Evolutionary conservation across 345 rosid genomes (phyloP).

Genomic region (Populus alba): DNA sequence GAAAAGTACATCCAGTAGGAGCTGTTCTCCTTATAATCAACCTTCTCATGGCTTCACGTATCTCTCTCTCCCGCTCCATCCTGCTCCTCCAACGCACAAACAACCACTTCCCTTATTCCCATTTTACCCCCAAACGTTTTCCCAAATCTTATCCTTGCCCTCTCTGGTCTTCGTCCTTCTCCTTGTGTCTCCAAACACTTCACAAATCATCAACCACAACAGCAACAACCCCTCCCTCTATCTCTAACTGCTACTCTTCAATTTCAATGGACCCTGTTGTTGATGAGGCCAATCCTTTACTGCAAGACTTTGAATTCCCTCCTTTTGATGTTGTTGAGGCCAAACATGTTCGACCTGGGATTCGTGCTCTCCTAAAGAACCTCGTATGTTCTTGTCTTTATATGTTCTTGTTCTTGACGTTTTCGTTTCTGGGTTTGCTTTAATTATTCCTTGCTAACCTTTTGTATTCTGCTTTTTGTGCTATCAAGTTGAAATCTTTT

Average conservation of each 20-base stretch:
- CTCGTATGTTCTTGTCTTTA: slow-evolving; percentile 40
- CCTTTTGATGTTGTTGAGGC: slow-evolving; percentile 72
- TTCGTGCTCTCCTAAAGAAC: slow-evolving; percentile 60
- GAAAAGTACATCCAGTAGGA: not conserved
- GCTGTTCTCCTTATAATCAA: slow-evolving; percentile 2
- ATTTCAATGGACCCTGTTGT: slow-evolving; percentile 27
- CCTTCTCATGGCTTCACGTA: slow-evolving; percentile 35
- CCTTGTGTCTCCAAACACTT: slow-evolving; percentile 33
- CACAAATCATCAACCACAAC: slow-evolving; percentile 25
- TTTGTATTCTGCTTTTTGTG: not conserved
- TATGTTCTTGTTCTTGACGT: not conserved
- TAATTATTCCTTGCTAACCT: not conserved
- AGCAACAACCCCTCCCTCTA: slow-evolving; percentile 8
- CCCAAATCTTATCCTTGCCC: slow-evolving; percentile 43
- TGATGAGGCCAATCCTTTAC: slow-evolving; percentile 55
- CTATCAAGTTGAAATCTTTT: not conserved
- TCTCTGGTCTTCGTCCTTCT: slow-evolving; percentile 55
- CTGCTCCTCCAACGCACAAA: not conserved
- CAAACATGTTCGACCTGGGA: slow-evolving; percentile 69
- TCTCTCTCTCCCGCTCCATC: slow-evolving; percentile 44
- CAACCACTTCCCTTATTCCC: slow-evolving; percentile 27
- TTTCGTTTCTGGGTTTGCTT: slow-evolving; percentile 3
- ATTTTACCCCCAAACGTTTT: slow-evolving; percentile 27
- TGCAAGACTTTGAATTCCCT: slow-evolving; percentile 70
- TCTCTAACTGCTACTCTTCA: slow-evolving; percentile 22